These are phyloP conservation scores for Deuterostichococcus epilithicus DNA, from an alignment of 139 green algal species.

Conservation along the genomic window DNA sequence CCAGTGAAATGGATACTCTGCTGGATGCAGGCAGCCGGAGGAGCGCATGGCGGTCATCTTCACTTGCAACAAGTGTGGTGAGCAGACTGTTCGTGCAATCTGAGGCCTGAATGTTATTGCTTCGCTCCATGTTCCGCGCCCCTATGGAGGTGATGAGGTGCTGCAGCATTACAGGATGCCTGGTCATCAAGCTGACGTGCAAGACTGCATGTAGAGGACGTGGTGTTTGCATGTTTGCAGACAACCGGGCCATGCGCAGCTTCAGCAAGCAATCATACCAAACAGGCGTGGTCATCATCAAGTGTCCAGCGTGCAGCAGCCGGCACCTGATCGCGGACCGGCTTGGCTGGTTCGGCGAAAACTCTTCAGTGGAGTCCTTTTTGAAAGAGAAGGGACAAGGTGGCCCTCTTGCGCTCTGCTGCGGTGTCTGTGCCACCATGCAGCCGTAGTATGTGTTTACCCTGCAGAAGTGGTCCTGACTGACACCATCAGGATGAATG, in stretches of 20 bases:
- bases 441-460: not conserved
- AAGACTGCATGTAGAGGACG: too few species aligned
- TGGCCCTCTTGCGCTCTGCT: not conserved
- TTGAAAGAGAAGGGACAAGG: constrained; percentile 17
- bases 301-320: constrained; percentile 52
- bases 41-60: constrained; percentile 24
- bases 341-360: constrained; percentile 55
- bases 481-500: too few species aligned
- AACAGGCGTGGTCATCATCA: constrained; percentile 57
- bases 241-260: constrained; percentile 50
- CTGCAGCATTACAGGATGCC: too few species aligned
- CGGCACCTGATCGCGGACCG: constrained; percentile 64
- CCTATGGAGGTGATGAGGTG: too few species aligned
- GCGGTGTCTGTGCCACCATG: not conserved
- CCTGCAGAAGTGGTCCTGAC: not conserved
- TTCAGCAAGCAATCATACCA: constrained; percentile 54
- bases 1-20: too few species aligned
- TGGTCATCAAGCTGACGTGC: too few species aligned
- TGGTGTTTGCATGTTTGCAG: constrained; percentile 13
- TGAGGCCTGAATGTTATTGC: not conserved
- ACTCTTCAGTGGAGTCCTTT: constrained; percentile 20
- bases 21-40: constrained; percentile 1
- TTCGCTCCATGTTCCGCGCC: too few species aligned
- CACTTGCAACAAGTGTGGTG: constrained; percentile 38
- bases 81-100: not conserved